Conservation (phyloP, 164 flowering plant species). For the Umbilicus rupestris region DNA sequence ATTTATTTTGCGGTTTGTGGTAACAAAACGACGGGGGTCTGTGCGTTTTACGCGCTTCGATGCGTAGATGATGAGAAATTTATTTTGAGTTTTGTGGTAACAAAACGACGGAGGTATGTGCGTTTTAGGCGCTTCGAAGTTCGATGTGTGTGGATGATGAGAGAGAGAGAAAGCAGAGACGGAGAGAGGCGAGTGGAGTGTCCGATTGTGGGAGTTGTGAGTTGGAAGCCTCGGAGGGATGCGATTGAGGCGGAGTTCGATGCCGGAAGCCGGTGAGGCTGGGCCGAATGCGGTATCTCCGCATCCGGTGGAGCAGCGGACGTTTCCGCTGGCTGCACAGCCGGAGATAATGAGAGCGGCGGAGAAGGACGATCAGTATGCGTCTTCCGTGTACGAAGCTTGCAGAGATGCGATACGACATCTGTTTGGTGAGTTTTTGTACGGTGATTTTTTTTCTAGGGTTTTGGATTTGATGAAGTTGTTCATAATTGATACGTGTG, state of each 20-base stretch:
- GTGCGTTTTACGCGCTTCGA: no score
- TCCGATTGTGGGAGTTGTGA: background rate
- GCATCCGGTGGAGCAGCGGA: slow-evolving; percentile 20
- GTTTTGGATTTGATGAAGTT: background rate
- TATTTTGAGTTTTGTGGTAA: no score
- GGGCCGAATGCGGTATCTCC: slow-evolving; percentile 10
- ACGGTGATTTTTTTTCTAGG: background rate
- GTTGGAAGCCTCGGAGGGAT: slow-evolving; percentile 3
- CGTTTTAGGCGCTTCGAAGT: no score
- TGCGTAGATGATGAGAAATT: no score
- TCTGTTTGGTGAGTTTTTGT: slow-evolving; percentile 50
- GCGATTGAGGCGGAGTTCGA: slow-evolving; percentile 15
- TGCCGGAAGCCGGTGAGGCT: slow-evolving; percentile 10
- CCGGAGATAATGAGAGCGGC: slow-evolving; percentile 99
- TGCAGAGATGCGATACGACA: slow-evolving; percentile 96
- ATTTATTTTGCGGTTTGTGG: background rate
- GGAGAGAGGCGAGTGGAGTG: background rate
- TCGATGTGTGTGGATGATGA: no score
- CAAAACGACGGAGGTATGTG: no score
- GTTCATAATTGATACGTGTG: no score
- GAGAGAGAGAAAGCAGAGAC: background rate
- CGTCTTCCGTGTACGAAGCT: slow-evolving; percentile 82
- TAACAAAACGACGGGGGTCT: no score
- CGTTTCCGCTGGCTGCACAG: slow-evolving; percentile 88
- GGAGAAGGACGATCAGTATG: slow-evolving; percentile 96